Evolutionary conservation across 1,284 basidiomycete genomes (phyloP).

Genomic region (Sporisorium reilianum): DNA sequence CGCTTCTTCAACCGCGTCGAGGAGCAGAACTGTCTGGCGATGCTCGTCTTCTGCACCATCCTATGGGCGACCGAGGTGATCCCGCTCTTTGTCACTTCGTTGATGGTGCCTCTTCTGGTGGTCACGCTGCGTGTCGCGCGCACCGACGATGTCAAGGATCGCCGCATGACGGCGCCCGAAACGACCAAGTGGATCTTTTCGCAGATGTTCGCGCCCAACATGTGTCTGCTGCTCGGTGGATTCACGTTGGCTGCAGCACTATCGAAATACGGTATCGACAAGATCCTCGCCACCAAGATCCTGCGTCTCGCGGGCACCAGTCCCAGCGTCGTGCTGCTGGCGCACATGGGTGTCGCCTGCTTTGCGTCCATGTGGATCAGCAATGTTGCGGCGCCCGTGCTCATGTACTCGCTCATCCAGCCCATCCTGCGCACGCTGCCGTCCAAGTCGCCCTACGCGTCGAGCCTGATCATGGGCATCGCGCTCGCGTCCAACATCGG

Average conservation of each 20-base stretch:
- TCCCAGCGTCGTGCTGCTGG: constrained; percentile 86
- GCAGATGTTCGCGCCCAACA: constrained; percentile 85
- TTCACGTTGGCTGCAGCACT: constrained; percentile 97
- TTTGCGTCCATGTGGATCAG: constrained; percentile 99
- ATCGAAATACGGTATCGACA: constrained; percentile 97
- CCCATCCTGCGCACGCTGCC: constrained; percentile 94
- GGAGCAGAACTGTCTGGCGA: constrained; percentile 90
- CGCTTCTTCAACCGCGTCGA: constrained; percentile 74
- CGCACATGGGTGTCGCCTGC: constrained; percentile 96
- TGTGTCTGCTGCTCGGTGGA: constrained; percentile 80
- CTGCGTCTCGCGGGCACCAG: constrained; percentile 88
- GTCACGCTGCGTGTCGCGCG: constrained; percentile 87
- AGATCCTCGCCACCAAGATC: constrained; percentile 87
- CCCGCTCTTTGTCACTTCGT: constrained; percentile 94
- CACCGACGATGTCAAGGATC: constrained; percentile 74
- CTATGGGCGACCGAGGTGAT: constrained; percentile 98
- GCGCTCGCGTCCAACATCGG: constrained; percentile 98
- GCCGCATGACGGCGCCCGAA: constrained; percentile 76
- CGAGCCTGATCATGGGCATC: constrained; percentile 93
- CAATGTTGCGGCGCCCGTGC: constrained; percentile 96
- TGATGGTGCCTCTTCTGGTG: constrained; percentile 88
- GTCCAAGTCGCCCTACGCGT: constrained; percentile 85
- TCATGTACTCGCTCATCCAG: constrained; percentile 97
- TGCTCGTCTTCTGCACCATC: constrained; percentile 90
- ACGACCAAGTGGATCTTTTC: constrained; percentile 83